Conservation (phyloP, 2,329 filamentous ascomycete genomes). For the Colletotrichum lentis region DNA sequence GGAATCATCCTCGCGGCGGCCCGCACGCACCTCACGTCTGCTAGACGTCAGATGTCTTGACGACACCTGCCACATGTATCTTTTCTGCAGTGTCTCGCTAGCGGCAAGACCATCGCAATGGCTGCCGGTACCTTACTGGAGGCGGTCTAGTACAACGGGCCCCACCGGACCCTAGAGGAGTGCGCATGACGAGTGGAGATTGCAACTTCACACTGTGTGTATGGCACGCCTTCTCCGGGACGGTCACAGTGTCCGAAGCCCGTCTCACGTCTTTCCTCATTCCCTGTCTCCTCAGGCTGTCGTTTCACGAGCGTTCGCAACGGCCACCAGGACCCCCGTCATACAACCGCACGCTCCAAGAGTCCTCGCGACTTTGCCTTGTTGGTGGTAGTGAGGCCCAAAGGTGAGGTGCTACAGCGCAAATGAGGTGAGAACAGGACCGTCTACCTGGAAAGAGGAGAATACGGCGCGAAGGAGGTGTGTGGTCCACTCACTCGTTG, state of each 20-base stretch:
- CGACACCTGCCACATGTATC: slow-evolving; percentile 38
- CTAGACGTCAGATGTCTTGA: slow-evolving; percentile 36
- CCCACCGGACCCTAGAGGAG: slow-evolving; percentile 30
- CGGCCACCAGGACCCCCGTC: slow-evolving; percentile 33
- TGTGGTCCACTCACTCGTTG: slow-evolving; percentile 3
- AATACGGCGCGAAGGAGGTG: background rate
- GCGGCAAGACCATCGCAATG: slow-evolving; percentile 7
- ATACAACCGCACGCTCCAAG: slow-evolving; percentile 23
- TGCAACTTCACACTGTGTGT: slow-evolving; percentile 1
- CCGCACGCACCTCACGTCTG: slow-evolving; percentile 27
- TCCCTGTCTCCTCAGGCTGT: slow-evolving; percentile 33
- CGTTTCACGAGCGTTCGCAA: slow-evolving; percentile 37
- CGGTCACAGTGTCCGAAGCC: slow-evolving; percentile 14
- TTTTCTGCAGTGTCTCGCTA: slow-evolving; percentile 33
- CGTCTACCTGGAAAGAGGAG: background rate
- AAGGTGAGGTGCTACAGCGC: slow-evolving; percentile 9
- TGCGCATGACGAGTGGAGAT: slow-evolving; percentile 23
- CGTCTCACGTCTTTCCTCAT: slow-evolving; percentile 29
- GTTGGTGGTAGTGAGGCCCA: slow-evolving; percentile 29
- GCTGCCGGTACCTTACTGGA: slow-evolving; percentile 26
- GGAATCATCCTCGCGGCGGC: slow-evolving; percentile 6
- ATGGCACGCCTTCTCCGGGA: accelerated
- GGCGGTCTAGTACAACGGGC: slow-evolving; percentile 21
- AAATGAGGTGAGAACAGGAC: slow-evolving; percentile 12
- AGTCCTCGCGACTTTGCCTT: slow-evolving; percentile 32